Evolutionary conservation across 164 flowering plant species (phyloP).

Genomic region (Sedum album): DNA sequence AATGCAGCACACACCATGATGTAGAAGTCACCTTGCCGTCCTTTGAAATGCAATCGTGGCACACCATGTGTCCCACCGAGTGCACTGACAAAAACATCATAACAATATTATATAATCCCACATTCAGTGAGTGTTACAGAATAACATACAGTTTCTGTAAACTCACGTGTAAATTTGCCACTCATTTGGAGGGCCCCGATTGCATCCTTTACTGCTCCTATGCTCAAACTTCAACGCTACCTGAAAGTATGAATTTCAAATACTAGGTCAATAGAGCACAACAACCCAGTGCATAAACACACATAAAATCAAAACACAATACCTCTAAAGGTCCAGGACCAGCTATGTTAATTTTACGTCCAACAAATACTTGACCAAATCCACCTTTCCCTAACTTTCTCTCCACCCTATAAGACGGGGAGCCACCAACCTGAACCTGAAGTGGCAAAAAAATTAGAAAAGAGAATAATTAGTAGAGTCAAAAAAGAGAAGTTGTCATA

Average conservation of each 20-base stretch:
- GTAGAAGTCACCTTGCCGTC: slow-evolving; percentile 78
- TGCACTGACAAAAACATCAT: slow-evolving; percentile 29
- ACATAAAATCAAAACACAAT: neutral
- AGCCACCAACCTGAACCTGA: slow-evolving; percentile 1
- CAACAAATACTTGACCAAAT: neutral
- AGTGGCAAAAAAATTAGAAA: neutral
- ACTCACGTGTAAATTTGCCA: slow-evolving; percentile 85
- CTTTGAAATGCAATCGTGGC: slow-evolving; percentile 71
- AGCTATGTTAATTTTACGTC: neutral
- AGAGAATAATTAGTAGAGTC: too few species aligned
- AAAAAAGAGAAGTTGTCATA: too few species aligned
- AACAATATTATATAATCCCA: too few species aligned
- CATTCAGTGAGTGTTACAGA: neutral
- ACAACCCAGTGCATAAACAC: neutral
- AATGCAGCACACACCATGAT: slow-evolving; percentile 45
- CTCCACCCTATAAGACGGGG: neutral
- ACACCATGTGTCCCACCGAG: slow-evolving; percentile 90
- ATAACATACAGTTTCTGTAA: neutral
- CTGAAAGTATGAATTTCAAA: slow-evolving; percentile 15
- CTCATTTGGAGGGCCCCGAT: slow-evolving; percentile 76
- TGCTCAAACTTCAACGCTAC: slow-evolving; percentile 88
- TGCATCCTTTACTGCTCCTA: slow-evolving; percentile 19
- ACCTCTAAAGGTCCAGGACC: neutral
- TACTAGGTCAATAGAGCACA: neutral
- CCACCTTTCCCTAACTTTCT: neutral